Base-by-base conservation (phyloP, 257 asterid genomes). In the Petunia axillaris region DNA sequence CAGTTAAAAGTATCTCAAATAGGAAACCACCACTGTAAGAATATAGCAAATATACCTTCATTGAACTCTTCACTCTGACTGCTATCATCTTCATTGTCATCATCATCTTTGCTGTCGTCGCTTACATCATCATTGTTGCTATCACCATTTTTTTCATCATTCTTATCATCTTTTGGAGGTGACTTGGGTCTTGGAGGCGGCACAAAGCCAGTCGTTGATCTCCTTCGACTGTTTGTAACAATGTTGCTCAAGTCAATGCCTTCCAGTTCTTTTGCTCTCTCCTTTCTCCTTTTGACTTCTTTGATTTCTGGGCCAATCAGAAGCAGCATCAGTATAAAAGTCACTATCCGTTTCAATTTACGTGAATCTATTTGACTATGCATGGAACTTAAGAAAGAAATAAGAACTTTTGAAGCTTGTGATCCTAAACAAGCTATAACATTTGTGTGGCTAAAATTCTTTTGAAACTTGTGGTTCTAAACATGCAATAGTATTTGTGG, bases 161-260 rank as follows among this genome's bases (percentile, higher is more conserved):
- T 87, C 81, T 89, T 85, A 79, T 77, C 79, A 67, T 43, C 86
- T 82, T 84, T 85, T 52, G 81, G 80, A 75, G 53, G 86, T 81
- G 57, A 71, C 55, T 54, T 90, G 46, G 88, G 89, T 78, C 84
- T 87, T 36, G 87, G 89, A 71, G 97, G 95, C 85, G 85, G 80
- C 81, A 75, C 64, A 83, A 87, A 95, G 84, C 91, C 88, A 85
- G 86, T 86, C 4, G 96, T 85, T 39, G 99, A 91, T 89, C 99
- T 89, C 85, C 99, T 88, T 82, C 99, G 90, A 70, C 97, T 87
- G 82, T 98, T 93, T 77, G 98, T 87, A 84, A 95, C 90, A 77
- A 95, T 93, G 89, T 95, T 95, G 88, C 97, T 90, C 85, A 80
- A 85, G 88, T 95, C 99, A 83, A 95, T 95, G 79, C 98, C 99